Evolutionary conservation across 1,284 basidiomycete genomes (phyloP), one percentile per base, ranked within the genome.

Genomic region (Pterulicium gracile): DNA sequence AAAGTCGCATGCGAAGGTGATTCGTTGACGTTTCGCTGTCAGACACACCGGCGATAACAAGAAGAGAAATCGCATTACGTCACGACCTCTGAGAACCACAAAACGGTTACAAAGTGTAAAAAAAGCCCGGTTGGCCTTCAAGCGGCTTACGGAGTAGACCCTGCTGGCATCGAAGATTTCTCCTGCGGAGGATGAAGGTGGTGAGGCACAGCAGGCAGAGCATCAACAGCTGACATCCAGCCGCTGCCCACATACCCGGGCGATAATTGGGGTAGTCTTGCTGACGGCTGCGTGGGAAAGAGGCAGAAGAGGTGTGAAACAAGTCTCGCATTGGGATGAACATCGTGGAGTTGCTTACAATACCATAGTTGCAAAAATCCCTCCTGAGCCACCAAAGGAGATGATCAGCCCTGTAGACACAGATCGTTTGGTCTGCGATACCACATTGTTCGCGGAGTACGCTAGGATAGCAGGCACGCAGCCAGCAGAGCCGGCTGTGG

Each of bases 381-480:
- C 69, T 24, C 69, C 68, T 27, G 68, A 52, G 18, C 68, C 66
- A n/a, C 64, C 67, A 44, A 67, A 69, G n/a, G 65, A 64, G 43
- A 70, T 55, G 7, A 67, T 60, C 19, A 72, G 54, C 2, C 65
- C 67, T 14, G 65, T 70, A 4, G 67, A 64, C 17, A 72, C 66
- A 4, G 69, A 66, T 34, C 68, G 60, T 52, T 73, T 73, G 14
- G 66, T 65, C 47, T 72, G 68, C 3, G 68, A 67, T 43, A 68
- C 58, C 19, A 69, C 56, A 51, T 73, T 73, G 51, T 73, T 73
- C 13, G 70, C 62, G 2, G 70, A 70, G 56, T 72, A 74, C 46
- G 70, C 69, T 24, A 74, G 56, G 41, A 73, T 67, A 3, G 65
- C 69, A 42, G 70, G 66, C 35, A 72, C 65, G 46, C 63, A 65